phyloP scores from a whole-genome alignment of 2,329 filamentous ascomycete species.

The Alternaria sp. region DNA sequence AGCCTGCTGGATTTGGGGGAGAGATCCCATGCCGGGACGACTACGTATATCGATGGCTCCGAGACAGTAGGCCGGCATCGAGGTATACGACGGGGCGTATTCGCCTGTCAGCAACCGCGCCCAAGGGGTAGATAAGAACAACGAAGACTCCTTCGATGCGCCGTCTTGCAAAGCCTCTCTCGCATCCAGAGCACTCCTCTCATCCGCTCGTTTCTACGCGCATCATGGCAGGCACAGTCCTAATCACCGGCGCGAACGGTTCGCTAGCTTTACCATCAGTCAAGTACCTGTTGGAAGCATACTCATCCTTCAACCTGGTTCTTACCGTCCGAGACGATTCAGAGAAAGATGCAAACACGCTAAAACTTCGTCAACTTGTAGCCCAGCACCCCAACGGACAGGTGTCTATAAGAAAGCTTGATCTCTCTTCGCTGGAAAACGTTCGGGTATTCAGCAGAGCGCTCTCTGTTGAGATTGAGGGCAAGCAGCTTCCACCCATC shows the following conservation, averaged over 20 bases:
- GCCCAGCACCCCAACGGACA: slow-evolving; percentile 13
- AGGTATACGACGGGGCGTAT: not conserved
- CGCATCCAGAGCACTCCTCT: not conserved
- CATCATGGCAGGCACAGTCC: not conserved
- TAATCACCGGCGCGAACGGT: slow-evolving; percentile 31
- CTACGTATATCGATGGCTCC: not conserved
- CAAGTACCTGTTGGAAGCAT: slow-evolving; percentile 19
- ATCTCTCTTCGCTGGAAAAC: slow-evolving; percentile 19
- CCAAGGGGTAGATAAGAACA: not conserved
- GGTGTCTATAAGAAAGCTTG: slow-evolving; percentile 20
- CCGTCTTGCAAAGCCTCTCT: not conserved
- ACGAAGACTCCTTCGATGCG: not conserved
- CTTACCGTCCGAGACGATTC: slow-evolving; percentile 28
- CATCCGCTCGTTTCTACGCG: not conserved
- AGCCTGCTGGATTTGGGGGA: not conserved
- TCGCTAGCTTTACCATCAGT: slow-evolving; percentile 30
- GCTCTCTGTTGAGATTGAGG: slow-evolving; percentile 13
- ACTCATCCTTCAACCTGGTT: slow-evolving; percentile 19
- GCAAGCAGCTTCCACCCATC: slow-evolving; percentile 14
- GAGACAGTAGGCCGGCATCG: not conserved
- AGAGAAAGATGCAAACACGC: slow-evolving; percentile 24
- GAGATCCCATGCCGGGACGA: not conserved
- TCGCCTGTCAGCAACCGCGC: not conserved
- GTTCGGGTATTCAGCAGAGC: slow-evolving; percentile 19
- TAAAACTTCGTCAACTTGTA: slow-evolving; percentile 17